These are phyloP conservation scores for Gloeostereum incarnatum DNA, from an alignment of 768 basidiomycete genomes.

Conservation along the genomic window DNA sequence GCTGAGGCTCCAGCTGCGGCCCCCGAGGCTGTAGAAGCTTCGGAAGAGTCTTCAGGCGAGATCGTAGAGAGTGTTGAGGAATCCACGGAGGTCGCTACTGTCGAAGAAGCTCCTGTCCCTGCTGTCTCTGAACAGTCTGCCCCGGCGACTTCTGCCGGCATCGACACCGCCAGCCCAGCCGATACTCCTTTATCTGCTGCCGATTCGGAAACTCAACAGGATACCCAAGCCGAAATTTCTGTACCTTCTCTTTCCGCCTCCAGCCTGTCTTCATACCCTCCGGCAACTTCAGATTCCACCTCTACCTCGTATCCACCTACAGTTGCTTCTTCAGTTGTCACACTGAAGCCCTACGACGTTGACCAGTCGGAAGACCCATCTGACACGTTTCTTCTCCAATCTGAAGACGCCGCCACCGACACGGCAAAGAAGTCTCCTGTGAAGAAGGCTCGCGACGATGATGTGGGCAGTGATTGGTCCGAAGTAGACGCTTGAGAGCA, in stretches of 20 bases:
- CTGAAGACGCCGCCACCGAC: not conserved
- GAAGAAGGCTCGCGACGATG: conserved; percentile 8
- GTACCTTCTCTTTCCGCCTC: not conserved
- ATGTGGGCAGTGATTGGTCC: conserved; percentile 29
- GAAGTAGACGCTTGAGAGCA: conserved; percentile 29
- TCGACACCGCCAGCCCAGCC: not conserved
- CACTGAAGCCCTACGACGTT: not conserved
- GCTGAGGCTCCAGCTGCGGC: not conserved
- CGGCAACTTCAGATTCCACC: not conserved
- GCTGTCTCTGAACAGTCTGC: not conserved
- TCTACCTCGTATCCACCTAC: not conserved
- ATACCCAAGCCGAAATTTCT: not conserved
- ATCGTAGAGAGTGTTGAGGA: not conserved
- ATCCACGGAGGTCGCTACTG: not conserved
- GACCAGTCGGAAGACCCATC: not conserved
- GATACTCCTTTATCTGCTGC: conserved; percentile 3
- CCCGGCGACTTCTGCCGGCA: too few relatives aligned
- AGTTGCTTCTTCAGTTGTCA: not conserved
- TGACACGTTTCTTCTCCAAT: not conserved
- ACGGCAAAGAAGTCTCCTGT: not conserved
- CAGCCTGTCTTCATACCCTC: not conserved
- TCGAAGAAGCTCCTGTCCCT: not conserved
- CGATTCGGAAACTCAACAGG: conserved; percentile 3
- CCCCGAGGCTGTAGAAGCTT: not conserved
- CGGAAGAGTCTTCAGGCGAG: not conserved